phyloP scores from a whole-genome alignment of 2,329 filamentous ascomycete species.

The Penicillium sp. region DNA sequence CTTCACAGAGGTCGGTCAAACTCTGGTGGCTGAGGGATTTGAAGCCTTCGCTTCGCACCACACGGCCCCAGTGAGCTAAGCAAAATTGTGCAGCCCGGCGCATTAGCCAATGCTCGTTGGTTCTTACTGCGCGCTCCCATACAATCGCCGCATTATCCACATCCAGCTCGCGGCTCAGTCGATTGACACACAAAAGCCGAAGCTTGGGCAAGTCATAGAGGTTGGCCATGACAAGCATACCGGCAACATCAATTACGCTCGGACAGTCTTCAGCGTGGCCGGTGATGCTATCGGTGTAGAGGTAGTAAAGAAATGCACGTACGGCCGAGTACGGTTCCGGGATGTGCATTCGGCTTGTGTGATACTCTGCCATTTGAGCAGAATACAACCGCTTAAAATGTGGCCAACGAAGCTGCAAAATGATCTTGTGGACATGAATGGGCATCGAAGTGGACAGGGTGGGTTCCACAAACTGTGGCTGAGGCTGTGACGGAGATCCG shows the following conservation, averaged over 20 bases:
- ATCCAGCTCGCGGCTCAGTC: constrained; percentile 83
- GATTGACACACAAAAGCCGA: constrained; percentile 82
- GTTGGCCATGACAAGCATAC: constrained; percentile 93
- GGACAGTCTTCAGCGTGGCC: constrained; percentile 55
- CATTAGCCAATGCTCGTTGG: constrained; percentile 89
- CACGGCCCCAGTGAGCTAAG: constrained; percentile 87
- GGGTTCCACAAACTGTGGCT: constrained; percentile 32
- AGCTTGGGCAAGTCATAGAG: constrained; percentile 96
- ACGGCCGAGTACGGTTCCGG: constrained; percentile 93
- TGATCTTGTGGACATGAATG: constrained; percentile 92
- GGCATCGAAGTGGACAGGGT: constrained; percentile 60
- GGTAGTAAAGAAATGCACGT: constrained; percentile 88
- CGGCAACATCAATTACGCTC: constrained; percentile 75
- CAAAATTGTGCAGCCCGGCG: constrained; percentile 83
- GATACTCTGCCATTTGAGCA: constrained; percentile 94
- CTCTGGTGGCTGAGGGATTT: constrained; percentile 69
- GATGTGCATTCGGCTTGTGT: constrained; percentile 95
- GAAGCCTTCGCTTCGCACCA: constrained; percentile 86
- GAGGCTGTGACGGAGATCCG: constrained; percentile 24
- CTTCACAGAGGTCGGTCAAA: constrained; percentile 85
- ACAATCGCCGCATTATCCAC: constrained; percentile 92
- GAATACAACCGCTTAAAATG: constrained; percentile 90
- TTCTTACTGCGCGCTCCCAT: constrained; percentile 87
- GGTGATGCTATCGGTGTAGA: constrained; percentile 88
- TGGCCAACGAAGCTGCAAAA: constrained; percentile 90